These are phyloP conservation scores for Tetraselmis chui DNA, from an alignment of 139 green algal genomes.

Conservation along the genomic window DNA sequence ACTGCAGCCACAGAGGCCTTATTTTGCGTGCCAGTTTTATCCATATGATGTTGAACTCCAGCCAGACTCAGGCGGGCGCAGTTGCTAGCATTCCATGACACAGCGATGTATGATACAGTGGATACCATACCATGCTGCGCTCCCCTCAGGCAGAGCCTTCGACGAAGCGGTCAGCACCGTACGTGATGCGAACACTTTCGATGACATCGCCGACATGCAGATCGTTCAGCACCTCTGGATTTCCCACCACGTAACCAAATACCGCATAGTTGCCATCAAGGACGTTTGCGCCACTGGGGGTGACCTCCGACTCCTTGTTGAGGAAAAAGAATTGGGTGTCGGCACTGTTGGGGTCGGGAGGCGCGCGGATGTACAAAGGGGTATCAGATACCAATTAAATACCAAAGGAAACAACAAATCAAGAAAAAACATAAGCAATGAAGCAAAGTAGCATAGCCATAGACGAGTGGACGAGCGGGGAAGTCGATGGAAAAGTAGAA, in stretches of 20 bases:
- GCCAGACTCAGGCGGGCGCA: no score
- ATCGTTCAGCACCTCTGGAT: not conserved
- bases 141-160: not conserved
- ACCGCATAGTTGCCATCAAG: conserved; percentile 95
- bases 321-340: conserved; percentile 87
- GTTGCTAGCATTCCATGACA: no score
- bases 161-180: not conserved
- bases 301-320: conserved; percentile 97
- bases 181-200: not conserved
- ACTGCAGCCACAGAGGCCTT: not conserved
- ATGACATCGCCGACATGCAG: not conserved
- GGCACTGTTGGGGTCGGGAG: not conserved
- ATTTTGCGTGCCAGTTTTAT: not conserved
- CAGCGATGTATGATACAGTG: no score
- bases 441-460: no score
- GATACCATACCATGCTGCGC: not conserved
- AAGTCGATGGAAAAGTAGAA: no score
- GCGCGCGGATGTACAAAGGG: no score
- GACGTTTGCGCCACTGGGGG: conserved; percentile 90
- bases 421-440: no score
- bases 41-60: not conserved
- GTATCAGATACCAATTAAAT: no score
- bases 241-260: conserved; percentile 90
- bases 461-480: no score
- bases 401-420: no score